A percentile compares a stretch with the other conserved stretches of the same genome.
Conservation (phyloP, 805 yeast species). For the Cyberlindnera subsufficiens region DNA sequence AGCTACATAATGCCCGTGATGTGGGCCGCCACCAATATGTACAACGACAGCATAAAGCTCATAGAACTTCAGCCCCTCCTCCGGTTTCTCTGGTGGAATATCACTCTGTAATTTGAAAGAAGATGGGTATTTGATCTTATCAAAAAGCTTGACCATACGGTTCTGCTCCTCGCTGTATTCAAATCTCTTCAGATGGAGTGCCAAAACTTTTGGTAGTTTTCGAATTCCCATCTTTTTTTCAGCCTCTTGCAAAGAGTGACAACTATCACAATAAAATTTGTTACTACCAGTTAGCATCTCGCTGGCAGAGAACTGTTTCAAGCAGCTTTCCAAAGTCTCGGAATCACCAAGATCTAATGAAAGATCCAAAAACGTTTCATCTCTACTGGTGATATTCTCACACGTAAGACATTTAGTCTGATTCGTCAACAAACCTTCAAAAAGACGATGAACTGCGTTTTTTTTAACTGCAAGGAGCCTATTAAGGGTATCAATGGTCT, state of each 20-base stretch:
- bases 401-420: slow-evolving; percentile 89
- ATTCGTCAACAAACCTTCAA: slow-evolving; percentile 80
- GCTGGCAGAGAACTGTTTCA: slow-evolving; percentile 76
- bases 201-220: slow-evolving; percentile 68
- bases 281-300: slow-evolving; percentile 84
- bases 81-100: slow-evolving; percentile 50
- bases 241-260: slow-evolving; percentile 90
- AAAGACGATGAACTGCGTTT: slow-evolving; percentile 61
- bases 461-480: slow-evolving; percentile 17
- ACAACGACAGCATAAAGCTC: slow-evolving; percentile 84
- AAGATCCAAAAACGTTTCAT: slow-evolving; percentile 82
- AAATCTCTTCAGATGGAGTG: slow-evolving; percentile 86
- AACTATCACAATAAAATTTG: slow-evolving; percentile 88
- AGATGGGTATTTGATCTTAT: slow-evolving; percentile 76
- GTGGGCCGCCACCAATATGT: slow-evolving; percentile 96
- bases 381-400: slow-evolving; percentile 73
- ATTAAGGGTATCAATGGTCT: slow-evolving; percentile 43
- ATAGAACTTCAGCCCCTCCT: slow-evolving; percentile 49
- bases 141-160: slow-evolving; percentile 79
- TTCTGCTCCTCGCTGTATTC: slow-evolving; percentile 82
- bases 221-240: slow-evolving; percentile 81
- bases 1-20: slow-evolving; percentile 94
- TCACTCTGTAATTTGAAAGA: slow-evolving; percentile 45
- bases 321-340: slow-evolving; percentile 68
- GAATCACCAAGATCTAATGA: slow-evolving; percentile 78